A percentile compares a stretch with the other conserved stretches of the same genome.
phyloP scores from a whole-genome alignment of 2,329 filamentous ascomycete species.

The Monilinia polystroma region DNA sequence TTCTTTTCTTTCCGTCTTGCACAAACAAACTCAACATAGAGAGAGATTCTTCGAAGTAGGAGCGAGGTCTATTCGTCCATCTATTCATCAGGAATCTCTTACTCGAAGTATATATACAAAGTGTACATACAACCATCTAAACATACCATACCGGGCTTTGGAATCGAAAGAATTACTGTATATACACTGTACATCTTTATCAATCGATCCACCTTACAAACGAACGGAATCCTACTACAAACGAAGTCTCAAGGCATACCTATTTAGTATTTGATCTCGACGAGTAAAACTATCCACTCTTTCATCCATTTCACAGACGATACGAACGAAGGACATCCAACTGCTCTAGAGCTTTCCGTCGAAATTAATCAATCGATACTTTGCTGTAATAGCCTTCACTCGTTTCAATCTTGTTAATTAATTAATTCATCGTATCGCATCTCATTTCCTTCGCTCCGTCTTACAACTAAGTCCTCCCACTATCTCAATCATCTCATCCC shows the following conservation, averaged over 20 bases:
- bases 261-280: neutral
- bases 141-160: neutral
- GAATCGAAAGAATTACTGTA: neutral
- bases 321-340: neutral
- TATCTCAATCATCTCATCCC: constrained; percentile 2
- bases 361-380: neutral
- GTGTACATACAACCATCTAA: constrained; percentile 2
- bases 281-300: neutral
- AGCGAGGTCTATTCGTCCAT: neutral
- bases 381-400: neutral
- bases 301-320: neutral
- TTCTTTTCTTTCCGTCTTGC: constrained; percentile 14
- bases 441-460: neutral
- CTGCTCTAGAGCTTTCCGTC: neutral
- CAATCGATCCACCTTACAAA: neutral
- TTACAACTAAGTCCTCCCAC: neutral
- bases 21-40: neutral
- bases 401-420: neutral
- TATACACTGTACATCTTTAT: neutral
- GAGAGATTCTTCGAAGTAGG: neutral
- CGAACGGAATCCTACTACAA: neutral
- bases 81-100: neutral
- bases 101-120: constrained; percentile 1
- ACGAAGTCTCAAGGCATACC: neutral
- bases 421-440: neutral